Base-by-base conservation (phyloP, 495 filamentous ascomycete species). In the Choiromyces venosus region DNA sequence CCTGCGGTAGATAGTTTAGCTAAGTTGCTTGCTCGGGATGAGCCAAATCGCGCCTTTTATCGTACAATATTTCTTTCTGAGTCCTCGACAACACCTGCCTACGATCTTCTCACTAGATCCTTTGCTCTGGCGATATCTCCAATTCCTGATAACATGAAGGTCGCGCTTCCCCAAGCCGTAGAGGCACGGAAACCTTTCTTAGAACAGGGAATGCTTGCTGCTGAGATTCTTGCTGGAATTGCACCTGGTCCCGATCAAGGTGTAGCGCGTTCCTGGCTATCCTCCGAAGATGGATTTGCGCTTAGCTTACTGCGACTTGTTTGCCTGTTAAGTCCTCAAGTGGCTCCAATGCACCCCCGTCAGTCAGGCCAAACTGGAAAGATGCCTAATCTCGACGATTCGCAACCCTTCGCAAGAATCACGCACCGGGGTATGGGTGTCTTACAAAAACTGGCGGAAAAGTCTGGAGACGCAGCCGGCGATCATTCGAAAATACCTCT, bases 1-100 rank as follows among this genome's bases (percentile, higher is more conserved):
- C 87, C 91, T 38, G 95, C 95, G 14, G 88, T 97, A 33, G 95
- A 99, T 82, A 89, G 89, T 71, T 85, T 98, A 6, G 95, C 95
- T 18, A 98, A 98, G 81, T 85, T 99, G 18, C 87, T 99, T 37
- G 94, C 94, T 2, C 88, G 94, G 66, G 95, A 97, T 82, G 94
- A 97, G 72, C 94, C 95, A 1, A 99, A 98, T 78, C 86, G 95
- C 70, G 89, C 88, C 5, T 90, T 90, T 73, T 97, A 92, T 85
- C 88, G 88, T 71, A 83, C 89, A 42, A 91, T 97, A 38, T 96
- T 97, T 79, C 85, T 88, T 21, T 86, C 89, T 7, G 93, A 97
- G 74, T 85, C 87, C 19, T 82, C 85, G 25, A 85, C 84, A 21
- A 84, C 85, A 12, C 86, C 88, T 10, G 88, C 91, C 4, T 90